phyloP scores from a whole-genome alignment of 805 yeast genomes.

The Alloascoidea hylecoeti region DNA sequence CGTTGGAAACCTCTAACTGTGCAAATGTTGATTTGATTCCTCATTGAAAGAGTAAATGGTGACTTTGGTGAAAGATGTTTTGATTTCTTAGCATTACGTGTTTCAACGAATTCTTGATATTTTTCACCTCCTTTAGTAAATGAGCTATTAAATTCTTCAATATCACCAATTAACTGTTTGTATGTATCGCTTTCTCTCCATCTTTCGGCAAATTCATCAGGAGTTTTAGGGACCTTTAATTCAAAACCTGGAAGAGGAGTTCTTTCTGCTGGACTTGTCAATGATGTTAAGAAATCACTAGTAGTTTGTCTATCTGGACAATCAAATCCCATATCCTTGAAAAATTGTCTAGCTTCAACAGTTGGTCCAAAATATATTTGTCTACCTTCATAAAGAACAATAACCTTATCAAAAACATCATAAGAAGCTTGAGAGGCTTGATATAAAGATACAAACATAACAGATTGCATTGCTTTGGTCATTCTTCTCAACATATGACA shows the following conservation, averaged over 20 bases:
- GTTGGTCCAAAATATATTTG: conserved; percentile 40
- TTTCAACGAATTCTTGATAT: conserved; percentile 12
- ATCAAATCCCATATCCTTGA: conserved; percentile 37
- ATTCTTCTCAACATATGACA: conserved; percentile 41
- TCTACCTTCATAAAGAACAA: conserved; percentile 38
- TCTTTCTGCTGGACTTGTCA: conserved; percentile 40
- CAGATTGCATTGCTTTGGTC: conserved; percentile 30
- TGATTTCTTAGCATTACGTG: conserved; percentile 17
- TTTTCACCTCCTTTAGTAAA: conserved; percentile 12
- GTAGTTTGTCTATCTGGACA: conserved; percentile 46
- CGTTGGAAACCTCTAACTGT: conserved; percentile 40
- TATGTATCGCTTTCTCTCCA: conserved; percentile 35
- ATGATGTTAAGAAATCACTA: conserved; percentile 41
- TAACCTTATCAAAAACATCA: conserved; percentile 38
- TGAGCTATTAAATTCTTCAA: conserved; percentile 20
- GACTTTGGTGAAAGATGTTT: conserved; percentile 22
- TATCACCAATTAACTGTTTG: conserved; percentile 21
- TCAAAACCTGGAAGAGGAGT: conserved; percentile 26
- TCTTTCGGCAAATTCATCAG: conserved; percentile 32
- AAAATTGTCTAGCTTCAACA: conserved; percentile 31
- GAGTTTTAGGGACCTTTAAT: conserved; percentile 34
- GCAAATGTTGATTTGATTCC: conserved; percentile 34
- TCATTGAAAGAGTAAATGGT: conserved; percentile 27
- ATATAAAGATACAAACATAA: conserved; percentile 48
- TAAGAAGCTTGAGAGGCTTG: conserved; percentile 42